These are phyloP conservation scores for Penicillium canariense DNA, from an alignment of 495 filamentous ascomycete genomes.

Conservation along the genomic window DNA sequence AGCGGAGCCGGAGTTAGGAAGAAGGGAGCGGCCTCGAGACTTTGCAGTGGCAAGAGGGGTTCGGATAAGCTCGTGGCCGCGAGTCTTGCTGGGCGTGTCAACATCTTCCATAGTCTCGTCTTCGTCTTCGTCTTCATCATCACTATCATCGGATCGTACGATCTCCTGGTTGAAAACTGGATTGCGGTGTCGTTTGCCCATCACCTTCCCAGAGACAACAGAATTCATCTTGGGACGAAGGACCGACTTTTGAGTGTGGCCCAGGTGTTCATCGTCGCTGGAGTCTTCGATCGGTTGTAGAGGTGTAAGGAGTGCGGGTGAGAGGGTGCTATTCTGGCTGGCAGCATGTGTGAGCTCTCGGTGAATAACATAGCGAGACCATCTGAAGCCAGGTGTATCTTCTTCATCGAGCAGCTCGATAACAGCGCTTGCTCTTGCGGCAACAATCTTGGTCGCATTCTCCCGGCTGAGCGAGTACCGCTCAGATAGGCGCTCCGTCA, in stretches of 20 bases:
- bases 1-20: constrained; percentile 30
- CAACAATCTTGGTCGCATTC: constrained; percentile 38
- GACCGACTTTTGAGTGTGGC: constrained; percentile 48
- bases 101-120: constrained; percentile 40
- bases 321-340: constrained; percentile 22
- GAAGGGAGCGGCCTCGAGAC: constrained; percentile 33
- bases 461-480: constrained; percentile 26
- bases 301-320: constrained; percentile 35
- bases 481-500: constrained; percentile 22
- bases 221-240: constrained; percentile 48
- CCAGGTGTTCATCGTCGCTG: constrained; percentile 41
- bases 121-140: constrained; percentile 32
- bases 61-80: constrained; percentile 41
- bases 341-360: constrained; percentile 39
- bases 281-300: constrained; percentile 34
- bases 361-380: constrained; percentile 47
- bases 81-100: constrained; percentile 46
- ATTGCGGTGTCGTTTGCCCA: constrained; percentile 49
- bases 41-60: constrained; percentile 42
- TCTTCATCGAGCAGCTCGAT: constrained; percentile 40
- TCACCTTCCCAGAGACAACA: constrained; percentile 39
- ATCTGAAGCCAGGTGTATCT: constrained; percentile 36
- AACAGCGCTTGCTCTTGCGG: constrained; percentile 31
- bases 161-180: constrained; percentile 29
- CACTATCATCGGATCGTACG: constrained; percentile 31